A percentile compares a stretch with the other conserved stretches of the same genome.
These are phyloP conservation scores for Coniochaeta hoffmannii DNA, from an alignment of 2,329 filamentous ascomycete species.

Conservation along the genomic window DNA sequence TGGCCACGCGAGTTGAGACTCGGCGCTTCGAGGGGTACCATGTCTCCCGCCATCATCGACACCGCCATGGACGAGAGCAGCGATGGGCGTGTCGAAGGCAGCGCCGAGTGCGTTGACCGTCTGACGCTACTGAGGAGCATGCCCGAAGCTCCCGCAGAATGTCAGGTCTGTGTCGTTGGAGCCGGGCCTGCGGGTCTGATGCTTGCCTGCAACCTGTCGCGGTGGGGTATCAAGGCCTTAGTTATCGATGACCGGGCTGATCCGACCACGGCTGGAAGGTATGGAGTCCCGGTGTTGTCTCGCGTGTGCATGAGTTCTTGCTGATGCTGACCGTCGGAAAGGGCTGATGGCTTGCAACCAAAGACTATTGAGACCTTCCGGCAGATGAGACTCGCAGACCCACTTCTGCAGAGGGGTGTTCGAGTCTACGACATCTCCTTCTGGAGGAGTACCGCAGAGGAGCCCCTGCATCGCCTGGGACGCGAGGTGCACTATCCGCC, in stretches of 20 bases:
- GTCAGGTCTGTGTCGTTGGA: conserved; percentile 39
- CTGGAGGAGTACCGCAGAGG: conserved; percentile 50
- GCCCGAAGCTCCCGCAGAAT: conserved; percentile 34
- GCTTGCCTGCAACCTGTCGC: conserved; percentile 47
- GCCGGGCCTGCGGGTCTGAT: conserved; percentile 50
- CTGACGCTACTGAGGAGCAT: conserved; percentile 41
- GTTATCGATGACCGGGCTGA: conserved; percentile 63
- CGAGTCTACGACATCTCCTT: conserved; percentile 69
- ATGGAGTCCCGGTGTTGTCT: background rate
- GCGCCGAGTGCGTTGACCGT: conserved; percentile 30
- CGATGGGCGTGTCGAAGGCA: conserved; percentile 17
- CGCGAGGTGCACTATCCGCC: conserved; percentile 64
- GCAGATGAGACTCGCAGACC: conserved; percentile 66
- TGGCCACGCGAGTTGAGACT: background rate
- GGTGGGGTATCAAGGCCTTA: conserved; percentile 58
- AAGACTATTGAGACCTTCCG: conserved; percentile 73
- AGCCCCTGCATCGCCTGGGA: conserved; percentile 50
- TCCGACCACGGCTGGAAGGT: conserved; percentile 60
- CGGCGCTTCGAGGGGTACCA: conserved; percentile 9
- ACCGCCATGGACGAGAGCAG: conserved; percentile 23
- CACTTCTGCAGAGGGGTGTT: conserved; percentile 58
- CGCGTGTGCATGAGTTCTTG: background rate
- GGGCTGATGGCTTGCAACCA: conserved; percentile 66
- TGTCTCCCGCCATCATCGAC: conserved; percentile 29
- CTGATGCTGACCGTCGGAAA: conserved; percentile 22